Evolutionary conservation across 2,329 filamentous ascomycete species (phyloP).

Genomic region (Microdochium nivale): DNA sequence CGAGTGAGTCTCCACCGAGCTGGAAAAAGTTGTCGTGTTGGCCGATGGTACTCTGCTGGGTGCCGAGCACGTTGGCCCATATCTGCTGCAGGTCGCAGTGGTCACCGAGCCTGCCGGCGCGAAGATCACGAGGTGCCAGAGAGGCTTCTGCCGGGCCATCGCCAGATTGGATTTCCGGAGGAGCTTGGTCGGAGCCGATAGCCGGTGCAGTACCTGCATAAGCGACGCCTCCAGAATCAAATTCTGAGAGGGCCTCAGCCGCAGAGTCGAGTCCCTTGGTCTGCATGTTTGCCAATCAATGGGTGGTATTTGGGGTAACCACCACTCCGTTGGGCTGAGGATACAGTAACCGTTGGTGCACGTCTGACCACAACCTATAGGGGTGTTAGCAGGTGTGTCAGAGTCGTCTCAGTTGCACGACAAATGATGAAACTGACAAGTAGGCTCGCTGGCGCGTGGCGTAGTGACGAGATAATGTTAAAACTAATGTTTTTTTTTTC

Average conservation of each 20-base stretch:
- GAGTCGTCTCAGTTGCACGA: too few species aligned
- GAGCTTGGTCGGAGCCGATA: neutral
- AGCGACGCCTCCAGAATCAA: neutral
- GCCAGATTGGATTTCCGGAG: neutral
- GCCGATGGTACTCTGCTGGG: neutral
- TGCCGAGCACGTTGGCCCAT: neutral
- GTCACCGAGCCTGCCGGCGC: neutral
- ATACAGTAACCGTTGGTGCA: neutral
- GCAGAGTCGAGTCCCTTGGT: neutral
- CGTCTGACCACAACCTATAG: too few species aligned
- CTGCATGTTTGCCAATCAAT: neutral
- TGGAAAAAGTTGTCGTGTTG: conserved; percentile 18
- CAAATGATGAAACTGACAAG: too few species aligned
- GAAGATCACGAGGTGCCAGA: neutral
- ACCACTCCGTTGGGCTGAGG: neutral
- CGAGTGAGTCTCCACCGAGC: conserved; percentile 19
- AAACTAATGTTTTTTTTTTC: too few species aligned
- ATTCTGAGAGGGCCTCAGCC: neutral
- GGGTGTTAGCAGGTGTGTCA: too few species aligned
- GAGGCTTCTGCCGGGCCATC: neutral
- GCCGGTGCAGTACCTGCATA: neutral
- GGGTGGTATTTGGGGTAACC: neutral
- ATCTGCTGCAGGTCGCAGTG: neutral
- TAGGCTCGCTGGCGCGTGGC: too few species aligned
- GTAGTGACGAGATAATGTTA: too few species aligned